phyloP scores from a whole-genome alignment of 371 early-diverging fungal genomes.

The Lichtheimia ornata region DNA sequence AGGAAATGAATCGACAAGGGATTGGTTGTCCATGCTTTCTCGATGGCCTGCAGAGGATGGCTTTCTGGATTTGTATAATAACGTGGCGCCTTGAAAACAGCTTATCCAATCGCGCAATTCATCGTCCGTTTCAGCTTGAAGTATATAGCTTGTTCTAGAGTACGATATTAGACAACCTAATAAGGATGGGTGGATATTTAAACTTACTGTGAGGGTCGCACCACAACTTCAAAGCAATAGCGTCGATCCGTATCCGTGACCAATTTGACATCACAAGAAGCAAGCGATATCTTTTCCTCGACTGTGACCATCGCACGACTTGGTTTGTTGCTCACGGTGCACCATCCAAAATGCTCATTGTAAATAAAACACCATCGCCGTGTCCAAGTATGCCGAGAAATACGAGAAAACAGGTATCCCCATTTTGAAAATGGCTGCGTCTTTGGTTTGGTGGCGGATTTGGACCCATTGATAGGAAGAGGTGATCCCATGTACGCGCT shows the following conservation, averaged over 20 bases:
- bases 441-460: conserved; percentile 20
- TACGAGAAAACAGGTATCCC: conserved; percentile 33
- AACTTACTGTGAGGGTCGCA: conserved; percentile 15
- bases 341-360: conserved; percentile 53
- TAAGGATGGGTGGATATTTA: neutral
- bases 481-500: conserved; percentile 6
- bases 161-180: neutral
- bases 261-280: conserved; percentile 56
- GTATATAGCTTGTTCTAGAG: conserved; percentile 28
- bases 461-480: conserved; percentile 10
- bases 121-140: conserved; percentile 72
- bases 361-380: conserved; percentile 25
- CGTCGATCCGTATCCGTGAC: conserved; percentile 57
- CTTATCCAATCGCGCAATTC: conserved; percentile 64
- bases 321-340: conserved; percentile 24
- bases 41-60: conserved; percentile 14
- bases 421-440: conserved; percentile 13
- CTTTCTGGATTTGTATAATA: neutral
- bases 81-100: conserved; percentile 1
- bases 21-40: conserved; percentile 13
- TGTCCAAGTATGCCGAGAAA: conserved; percentile 11
- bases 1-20: conserved; percentile 26
- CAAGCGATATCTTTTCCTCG: conserved; percentile 55
- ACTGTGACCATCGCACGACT: conserved; percentile 47
- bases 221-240: conserved; percentile 65